Conservation (phyloP, 1,284 basidiomycete species). For the Coriolopsis trogii region DNA sequence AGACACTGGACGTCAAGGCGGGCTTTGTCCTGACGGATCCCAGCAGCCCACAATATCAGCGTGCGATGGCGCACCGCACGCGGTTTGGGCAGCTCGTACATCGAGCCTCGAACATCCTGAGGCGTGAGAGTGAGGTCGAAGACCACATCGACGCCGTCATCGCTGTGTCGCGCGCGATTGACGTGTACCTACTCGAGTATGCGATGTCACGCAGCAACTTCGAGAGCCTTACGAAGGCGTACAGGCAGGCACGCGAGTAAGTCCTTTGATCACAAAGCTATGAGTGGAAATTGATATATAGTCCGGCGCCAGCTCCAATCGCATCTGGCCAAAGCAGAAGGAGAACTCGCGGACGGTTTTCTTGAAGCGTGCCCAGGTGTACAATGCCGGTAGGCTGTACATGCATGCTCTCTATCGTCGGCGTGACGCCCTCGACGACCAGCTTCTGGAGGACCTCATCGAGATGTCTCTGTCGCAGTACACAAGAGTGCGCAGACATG, state of each 20-base stretch:
- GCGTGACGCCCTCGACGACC: slow-evolving; percentile 82
- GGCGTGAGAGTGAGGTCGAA: slow-evolving; percentile 64
- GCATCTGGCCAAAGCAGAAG: slow-evolving; percentile 73
- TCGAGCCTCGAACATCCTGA: slow-evolving; percentile 69
- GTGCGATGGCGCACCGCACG: slow-evolving; percentile 59
- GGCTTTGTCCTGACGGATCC: slow-evolving; percentile 80
- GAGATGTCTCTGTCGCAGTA: slow-evolving; percentile 89
- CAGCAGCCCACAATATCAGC: slow-evolving; percentile 76
- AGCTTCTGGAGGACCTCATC: slow-evolving; percentile 75
- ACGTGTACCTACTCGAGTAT: slow-evolving; percentile 77
- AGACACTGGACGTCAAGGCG: slow-evolving; percentile 65
- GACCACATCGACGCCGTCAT: slow-evolving; percentile 93
- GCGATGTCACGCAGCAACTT: slow-evolving; percentile 64
- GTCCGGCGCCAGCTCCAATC: slow-evolving; percentile 52
- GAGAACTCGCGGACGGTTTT: slow-evolving; percentile 77
- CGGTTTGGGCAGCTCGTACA: slow-evolving; percentile 76
- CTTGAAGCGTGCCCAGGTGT: slow-evolving; percentile 80
- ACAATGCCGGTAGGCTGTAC: slow-evolving; percentile 72
- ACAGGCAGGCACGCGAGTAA: slow-evolving; percentile 69
- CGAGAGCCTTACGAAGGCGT: slow-evolving; percentile 69
- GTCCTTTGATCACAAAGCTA: slow-evolving; percentile 28
- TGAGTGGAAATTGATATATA: slow-evolving; percentile 9
- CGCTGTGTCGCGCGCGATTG: slow-evolving; percentile 68
- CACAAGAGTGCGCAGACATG: slow-evolving; percentile 75
- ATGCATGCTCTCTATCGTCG: slow-evolving; percentile 83